A percentile compares a stretch with the other conserved stretches of the same genome.
phyloP scores from a whole-genome alignment of 305 asterid genomes.

The Euphrasia arctica region DNA sequence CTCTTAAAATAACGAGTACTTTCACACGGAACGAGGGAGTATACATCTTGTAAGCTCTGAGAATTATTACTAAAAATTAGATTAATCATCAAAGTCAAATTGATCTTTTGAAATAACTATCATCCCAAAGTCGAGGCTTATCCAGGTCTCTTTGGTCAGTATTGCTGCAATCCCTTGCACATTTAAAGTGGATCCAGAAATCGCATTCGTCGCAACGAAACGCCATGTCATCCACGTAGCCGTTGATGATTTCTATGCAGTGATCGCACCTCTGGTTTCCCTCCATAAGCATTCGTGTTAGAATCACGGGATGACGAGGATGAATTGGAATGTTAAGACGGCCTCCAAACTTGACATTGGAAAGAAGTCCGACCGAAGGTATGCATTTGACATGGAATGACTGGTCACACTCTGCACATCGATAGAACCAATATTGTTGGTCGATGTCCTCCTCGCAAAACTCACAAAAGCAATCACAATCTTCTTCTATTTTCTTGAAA shows the following conservation, averaged over 20 bases:
- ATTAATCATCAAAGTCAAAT: too few species aligned
- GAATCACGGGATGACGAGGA: conserved; percentile 1
- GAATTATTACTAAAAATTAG: too few species aligned
- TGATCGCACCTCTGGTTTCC: conserved; percentile 17
- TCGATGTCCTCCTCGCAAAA: conserved; percentile 17
- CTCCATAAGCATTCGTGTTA: conserved; percentile 17
- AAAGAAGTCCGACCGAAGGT: background rate
- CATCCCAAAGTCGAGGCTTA: too few species aligned
- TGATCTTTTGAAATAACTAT: too few species aligned
- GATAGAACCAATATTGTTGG: conserved; percentile 10
- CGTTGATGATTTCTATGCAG: background rate
- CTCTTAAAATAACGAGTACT: too few species aligned
- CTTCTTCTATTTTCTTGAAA: background rate
- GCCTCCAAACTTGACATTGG: conserved; percentile 21
- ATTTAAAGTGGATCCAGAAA: background rate
- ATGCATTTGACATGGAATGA: conserved; percentile 2
- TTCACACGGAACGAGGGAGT: too few species aligned
- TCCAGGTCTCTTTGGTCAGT: too few species aligned
- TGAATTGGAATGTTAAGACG: background rate
- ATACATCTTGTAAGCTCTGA: too few species aligned
- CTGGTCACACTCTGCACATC: background rate
- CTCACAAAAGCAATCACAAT: background rate
- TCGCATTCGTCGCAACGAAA: background rate
- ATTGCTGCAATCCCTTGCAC: background rate
- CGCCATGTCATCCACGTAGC: background rate